These are phyloP conservation scores for Metschnikowia cerradonensis DNA, from an alignment of 805 yeast species.

Conservation along the genomic window DNA sequence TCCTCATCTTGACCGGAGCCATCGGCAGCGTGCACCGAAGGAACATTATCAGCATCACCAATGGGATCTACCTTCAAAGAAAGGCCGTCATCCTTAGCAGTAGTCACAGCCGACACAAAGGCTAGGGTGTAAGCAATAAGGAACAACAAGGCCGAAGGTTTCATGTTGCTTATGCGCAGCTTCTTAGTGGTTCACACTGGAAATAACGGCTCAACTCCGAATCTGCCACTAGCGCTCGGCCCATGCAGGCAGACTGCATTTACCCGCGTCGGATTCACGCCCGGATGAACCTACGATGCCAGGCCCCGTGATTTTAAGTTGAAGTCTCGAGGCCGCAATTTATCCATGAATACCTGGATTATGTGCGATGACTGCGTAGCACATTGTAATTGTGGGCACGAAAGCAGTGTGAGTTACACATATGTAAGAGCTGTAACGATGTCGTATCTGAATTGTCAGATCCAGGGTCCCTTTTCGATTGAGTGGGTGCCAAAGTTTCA, in stretches of 20 bases:
- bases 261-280: not conserved
- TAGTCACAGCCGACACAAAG: slow-evolving; percentile 1
- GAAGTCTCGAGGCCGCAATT: not conserved
- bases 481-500: no score
- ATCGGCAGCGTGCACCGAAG: slow-evolving; percentile 4
- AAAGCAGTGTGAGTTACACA: no score
- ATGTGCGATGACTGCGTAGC: not conserved
- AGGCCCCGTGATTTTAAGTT: not conserved
- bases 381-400: no score
- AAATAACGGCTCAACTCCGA: not conserved
- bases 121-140: slow-evolving; percentile 7
- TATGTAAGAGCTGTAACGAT: no score
- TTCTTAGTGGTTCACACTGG: not conserved
- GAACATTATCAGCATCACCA: slow-evolving; percentile 12
- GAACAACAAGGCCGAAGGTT: slow-evolving; percentile 6
- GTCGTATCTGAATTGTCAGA: no score
- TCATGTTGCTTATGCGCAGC: slow-evolving; percentile 7
- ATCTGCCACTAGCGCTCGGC: not conserved
- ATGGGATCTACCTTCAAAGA: slow-evolving; percentile 9
- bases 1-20: slow-evolving; percentile 3
- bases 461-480: no score
- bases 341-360: not conserved
- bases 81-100: not conserved
- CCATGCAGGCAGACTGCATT: slow-evolving; percentile 2
- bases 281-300: not conserved